Percentiles rank a stretch among this genome's conserved stretches.
These are phyloP conservation scores for Ambrosia artemisiifolia DNA, from an alignment of 129 eudicot species.

Conservation along the genomic window DNA sequence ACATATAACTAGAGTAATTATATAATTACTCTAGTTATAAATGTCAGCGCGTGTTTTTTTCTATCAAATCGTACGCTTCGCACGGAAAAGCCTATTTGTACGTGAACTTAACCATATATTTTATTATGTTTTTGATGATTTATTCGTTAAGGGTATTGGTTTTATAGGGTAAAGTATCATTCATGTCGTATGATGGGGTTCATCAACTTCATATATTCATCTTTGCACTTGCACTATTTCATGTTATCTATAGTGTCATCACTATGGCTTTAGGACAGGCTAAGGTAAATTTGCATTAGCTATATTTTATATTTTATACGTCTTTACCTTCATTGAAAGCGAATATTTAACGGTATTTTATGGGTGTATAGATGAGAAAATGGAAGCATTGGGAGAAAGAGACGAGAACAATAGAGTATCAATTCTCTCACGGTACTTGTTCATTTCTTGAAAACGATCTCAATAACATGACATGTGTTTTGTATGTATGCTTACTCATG, in stretches of 20 bases:
- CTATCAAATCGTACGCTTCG: too few relatives aligned
- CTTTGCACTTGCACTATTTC: slow-evolving; percentile 65
- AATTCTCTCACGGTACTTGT: slow-evolving; percentile 48
- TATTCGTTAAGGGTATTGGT: background rate
- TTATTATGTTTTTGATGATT: slow-evolving; percentile 3
- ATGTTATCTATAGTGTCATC: slow-evolving; percentile 49
- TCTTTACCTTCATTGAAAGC: background rate
- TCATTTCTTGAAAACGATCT: background rate
- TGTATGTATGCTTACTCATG: background rate
- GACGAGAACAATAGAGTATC: slow-evolving; percentile 52
- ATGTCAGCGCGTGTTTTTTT: too few relatives aligned
- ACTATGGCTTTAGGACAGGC: slow-evolving; percentile 70
- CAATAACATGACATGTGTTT: background rate
- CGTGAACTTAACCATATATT: too few relatives aligned
- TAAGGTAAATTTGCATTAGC: slow-evolving; percentile 43
- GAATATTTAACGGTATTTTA: background rate
- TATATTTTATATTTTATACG: background rate
- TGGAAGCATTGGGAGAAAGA: slow-evolving; percentile 78
- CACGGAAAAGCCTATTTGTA: too few relatives aligned
- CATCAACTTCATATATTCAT: slow-evolving; percentile 82
- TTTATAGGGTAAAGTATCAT: slow-evolving; percentile 70
- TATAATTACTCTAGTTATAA: too few relatives aligned
- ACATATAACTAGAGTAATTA: too few relatives aligned
- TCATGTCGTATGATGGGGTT: slow-evolving; percentile 62
- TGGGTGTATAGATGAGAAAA: slow-evolving; percentile 33